Evolutionary conservation across 2,329 filamentous ascomycete genomes (phyloP).

Genomic region (Penicillium sp.): DNA sequence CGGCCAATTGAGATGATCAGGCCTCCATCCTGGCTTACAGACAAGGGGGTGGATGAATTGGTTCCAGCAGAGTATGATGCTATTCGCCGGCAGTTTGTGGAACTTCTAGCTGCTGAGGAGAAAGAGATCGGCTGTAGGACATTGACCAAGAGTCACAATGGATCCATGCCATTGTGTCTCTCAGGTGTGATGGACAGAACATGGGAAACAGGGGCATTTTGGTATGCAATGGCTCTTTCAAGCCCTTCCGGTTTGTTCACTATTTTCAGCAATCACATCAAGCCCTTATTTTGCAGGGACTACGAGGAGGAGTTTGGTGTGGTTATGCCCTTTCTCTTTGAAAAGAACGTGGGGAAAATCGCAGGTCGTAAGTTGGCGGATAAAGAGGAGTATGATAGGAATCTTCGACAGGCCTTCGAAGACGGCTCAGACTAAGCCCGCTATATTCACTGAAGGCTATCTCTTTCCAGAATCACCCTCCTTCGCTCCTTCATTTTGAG

Average conservation of each 20-base stretch:
- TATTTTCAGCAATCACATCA: background rate
- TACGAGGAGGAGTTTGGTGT: background rate
- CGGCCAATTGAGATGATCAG: slow-evolving; percentile 12
- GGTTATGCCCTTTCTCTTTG: background rate
- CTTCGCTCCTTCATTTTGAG: too few species aligned
- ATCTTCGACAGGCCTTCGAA: slow-evolving; percentile 2
- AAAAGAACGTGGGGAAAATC: slow-evolving; percentile 1
- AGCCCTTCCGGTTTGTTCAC: background rate
- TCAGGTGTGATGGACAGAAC: background rate
- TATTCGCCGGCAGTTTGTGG: background rate
- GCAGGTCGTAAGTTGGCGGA: slow-evolving; percentile 1
- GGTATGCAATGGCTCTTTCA: background rate
- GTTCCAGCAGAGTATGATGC: background rate
- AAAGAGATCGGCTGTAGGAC: background rate
- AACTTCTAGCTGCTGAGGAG: background rate
- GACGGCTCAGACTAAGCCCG: too few species aligned
- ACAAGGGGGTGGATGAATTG: slow-evolving; percentile 14
- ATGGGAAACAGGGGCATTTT: background rate
- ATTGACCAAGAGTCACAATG: background rate
- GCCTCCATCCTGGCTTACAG: slow-evolving; percentile 29
- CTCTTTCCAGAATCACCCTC: too few species aligned
- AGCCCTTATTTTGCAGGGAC: background rate
- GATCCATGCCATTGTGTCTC: background rate
- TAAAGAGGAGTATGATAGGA: background rate
- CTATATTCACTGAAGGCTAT: too few species aligned